Evolutionary conservation across 1,139 yeast genomes (phyloP), one percentile per base, ranked within the genome.

Genomic region (Candida mesenterica): DNA sequence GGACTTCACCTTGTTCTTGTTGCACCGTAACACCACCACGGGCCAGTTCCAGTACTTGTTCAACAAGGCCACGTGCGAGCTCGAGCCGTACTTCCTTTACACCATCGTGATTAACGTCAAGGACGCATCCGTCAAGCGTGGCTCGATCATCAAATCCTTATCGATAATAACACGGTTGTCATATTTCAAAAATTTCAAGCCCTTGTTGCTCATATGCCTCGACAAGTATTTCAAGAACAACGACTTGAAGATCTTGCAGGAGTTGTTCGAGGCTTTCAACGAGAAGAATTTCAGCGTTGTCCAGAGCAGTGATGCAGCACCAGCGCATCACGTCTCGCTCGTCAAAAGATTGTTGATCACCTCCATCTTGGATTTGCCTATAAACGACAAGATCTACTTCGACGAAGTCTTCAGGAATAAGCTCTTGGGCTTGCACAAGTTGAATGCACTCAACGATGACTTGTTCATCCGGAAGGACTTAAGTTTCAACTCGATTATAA

Each of bases 161-260:
- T 72, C 79, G 15, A 65, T 79, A 18, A 61, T 79, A 16, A 78
- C 85, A 13, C 61, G 62, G 19, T 63, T 72, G 33, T 57, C 69
- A 4, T 77, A 62, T 49, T 75, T 78, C 57, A 79, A 77, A 46
- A 74, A 74, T 39, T 77, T 78, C 56, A 75, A 72, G 52, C 85
- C 86, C 3, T 55, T 79, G 40, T 55, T 79, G 33, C 52, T 77
- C 42, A 68, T 79, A 29, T 73, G 81, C 13, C 61, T 78, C 43
- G 82, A 78, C 49, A 63, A 62, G 28, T 68, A 65, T 39, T 72
- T 72, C 33, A 48, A 52, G 15, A 40, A 47, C 10, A 57, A 57
- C 31, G 52, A 59, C 24, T 37, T 55, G 4, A 33, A 34, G 4
- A 44, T 46, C 9, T 42, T 52, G 23, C 48, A 54, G 29, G 57